phyloP scores from a whole-genome alignment of 106 monocot species.

The Dendrobium chrysotoxum region DNA sequence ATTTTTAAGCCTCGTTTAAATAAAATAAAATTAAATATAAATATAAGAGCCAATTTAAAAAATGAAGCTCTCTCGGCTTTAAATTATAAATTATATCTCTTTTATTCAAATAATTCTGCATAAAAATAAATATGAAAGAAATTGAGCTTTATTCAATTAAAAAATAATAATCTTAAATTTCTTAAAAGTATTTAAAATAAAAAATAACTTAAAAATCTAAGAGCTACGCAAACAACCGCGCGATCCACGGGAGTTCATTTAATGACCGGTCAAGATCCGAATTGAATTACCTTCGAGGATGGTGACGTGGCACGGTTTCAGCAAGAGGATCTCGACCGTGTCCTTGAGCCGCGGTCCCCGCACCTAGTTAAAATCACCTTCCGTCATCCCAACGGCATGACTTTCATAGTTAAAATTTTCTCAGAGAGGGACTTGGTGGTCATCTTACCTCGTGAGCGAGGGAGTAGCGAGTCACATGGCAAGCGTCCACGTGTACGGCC shows the following conservation, averaged over 20 bases:
- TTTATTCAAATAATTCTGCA: too few relatives aligned
- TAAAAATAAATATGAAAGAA: too few relatives aligned
- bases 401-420: not conserved
- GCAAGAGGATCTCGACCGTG: constrained; percentile 47
- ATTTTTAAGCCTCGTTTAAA: too few relatives aligned
- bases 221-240: too few relatives aligned
- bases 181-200: too few relatives aligned
- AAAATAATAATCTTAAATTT: too few relatives aligned
- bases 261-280: not conserved
- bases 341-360: constrained; percentile 64
- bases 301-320: constrained; percentile 75
- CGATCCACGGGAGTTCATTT: not conserved
- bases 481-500: constrained; percentile 60
- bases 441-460: constrained; percentile 74
- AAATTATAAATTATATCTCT: too few relatives aligned
- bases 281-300: constrained; percentile 60
- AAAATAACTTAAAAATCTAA: too few relatives aligned
- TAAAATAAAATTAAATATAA: too few relatives aligned
- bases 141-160: too few relatives aligned
- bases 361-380: constrained; percentile 27
- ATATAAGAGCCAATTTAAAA: too few relatives aligned
- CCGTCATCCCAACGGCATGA: not conserved
- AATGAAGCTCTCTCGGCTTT: too few relatives aligned
- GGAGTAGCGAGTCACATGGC: constrained; percentile 72
- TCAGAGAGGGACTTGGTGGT: not conserved